Evolutionary conservation across 164 flowering plant species (phyloP).

Genomic region (Annona squamosa): DNA sequence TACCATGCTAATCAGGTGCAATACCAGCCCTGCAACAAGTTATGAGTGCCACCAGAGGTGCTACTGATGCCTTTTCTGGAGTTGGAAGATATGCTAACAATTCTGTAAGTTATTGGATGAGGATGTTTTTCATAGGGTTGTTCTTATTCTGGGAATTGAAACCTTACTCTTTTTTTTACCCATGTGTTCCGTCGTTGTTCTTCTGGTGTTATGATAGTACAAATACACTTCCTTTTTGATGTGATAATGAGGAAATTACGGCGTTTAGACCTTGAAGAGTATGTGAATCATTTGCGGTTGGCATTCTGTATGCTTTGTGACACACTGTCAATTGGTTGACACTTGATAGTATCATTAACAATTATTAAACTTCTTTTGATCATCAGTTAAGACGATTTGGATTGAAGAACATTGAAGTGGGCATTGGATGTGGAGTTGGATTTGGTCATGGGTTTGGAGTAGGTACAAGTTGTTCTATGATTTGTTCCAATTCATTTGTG

Average conservation of each 20-base stretch:
- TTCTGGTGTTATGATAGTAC: not conserved
- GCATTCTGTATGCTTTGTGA: not conserved
- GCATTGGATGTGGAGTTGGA: constrained; percentile 91
- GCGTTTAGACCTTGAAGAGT: not conserved
- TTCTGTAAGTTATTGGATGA: constrained; percentile 39
- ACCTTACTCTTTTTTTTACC: not conserved
- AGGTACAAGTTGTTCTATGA: constrained; percentile 43
- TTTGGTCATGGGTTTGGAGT: constrained; percentile 95
- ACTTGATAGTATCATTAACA: no score
- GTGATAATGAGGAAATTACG: not conserved
- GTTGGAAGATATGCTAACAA: constrained; percentile 61
- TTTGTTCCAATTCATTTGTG: not conserved
- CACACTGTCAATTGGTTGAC: no score
- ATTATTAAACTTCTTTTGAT: not conserved
- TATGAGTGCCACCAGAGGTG: constrained; percentile 84
- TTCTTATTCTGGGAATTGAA: not conserved
- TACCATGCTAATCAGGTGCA: constrained; percentile 44
- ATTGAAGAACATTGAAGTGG: constrained; percentile 71
- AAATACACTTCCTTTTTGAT: not conserved
- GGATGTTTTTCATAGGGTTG: not conserved
- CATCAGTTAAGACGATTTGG: constrained; percentile 68
- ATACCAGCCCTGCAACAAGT: constrained; percentile 69
- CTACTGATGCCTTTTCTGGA: constrained; percentile 82
- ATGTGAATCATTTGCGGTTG: no score
- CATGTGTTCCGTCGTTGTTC: not conserved